Evolutionary conservation across 305 asterid genomes (phyloP).

Genomic region (Solanum hybrid): DNA sequence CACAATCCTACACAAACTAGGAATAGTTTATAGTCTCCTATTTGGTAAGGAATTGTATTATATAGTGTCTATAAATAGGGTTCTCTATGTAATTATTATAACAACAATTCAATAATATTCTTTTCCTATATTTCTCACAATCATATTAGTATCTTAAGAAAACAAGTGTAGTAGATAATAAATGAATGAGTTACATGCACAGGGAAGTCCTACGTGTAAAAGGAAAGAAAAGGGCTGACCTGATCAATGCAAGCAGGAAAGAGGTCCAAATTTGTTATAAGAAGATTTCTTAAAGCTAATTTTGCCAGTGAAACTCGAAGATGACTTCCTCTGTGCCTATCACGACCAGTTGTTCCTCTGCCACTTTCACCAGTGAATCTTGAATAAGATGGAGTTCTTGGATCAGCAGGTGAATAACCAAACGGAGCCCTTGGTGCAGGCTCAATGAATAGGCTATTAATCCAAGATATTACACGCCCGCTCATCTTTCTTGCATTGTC

Average conservation of each 20-base stretch:
- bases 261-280: slow-evolving; percentile 92
- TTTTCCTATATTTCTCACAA: too few species aligned
- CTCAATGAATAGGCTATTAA: slow-evolving; percentile 94
- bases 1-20: too few species aligned
- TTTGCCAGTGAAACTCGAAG: slow-evolving; percentile 90
- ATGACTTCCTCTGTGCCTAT: slow-evolving; percentile 94
- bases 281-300: slow-evolving; percentile 87
- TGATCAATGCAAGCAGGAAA: slow-evolving; percentile 99
- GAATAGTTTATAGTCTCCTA: too few species aligned
- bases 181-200: not conserved
- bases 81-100: too few species aligned
- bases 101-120: too few species aligned
- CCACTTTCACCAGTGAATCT: slow-evolving; percentile 78
- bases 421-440: slow-evolving; percentile 98
- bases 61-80: too few species aligned
- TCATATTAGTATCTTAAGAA: not conserved
- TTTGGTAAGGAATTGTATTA: too few species aligned
- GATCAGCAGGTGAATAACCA: slow-evolving; percentile 98
- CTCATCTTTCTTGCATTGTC: slow-evolving; percentile 99
- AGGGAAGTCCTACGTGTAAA: not conserved
- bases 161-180: not conserved
- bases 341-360: slow-evolving; percentile 78
- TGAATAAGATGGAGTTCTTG: slow-evolving; percentile 92
- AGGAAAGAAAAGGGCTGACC: slow-evolving; percentile 27
- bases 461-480: slow-evolving; percentile 97